Conservation (phyloP, 345 rosid genomes). For the Melastoma malabathricum region DNA sequence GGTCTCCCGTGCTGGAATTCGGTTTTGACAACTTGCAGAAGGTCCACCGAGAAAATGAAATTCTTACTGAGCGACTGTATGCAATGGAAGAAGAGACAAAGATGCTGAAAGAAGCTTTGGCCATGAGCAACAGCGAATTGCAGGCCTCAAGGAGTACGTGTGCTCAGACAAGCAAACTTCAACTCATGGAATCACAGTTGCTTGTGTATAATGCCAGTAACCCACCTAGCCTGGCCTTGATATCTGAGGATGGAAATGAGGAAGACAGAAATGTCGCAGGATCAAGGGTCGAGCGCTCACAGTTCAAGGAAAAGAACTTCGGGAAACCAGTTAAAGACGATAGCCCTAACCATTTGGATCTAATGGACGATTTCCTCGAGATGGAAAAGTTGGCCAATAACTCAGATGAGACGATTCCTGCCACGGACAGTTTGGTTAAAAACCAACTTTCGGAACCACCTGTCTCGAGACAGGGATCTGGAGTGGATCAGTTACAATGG, state of each 20-base stretch:
- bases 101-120: constrained; percentile 95
- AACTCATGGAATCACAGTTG: constrained; percentile 56
- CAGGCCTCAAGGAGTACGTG: constrained; percentile 86
- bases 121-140: constrained; percentile 81
- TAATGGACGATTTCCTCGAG: constrained; percentile 96
- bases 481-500: constrained; percentile 5
- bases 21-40: constrained; percentile 58
- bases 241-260: constrained; percentile 93
- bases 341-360: constrained; percentile 45
- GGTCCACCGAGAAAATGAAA: constrained; percentile 67
- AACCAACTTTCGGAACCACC: constrained; percentile 5
- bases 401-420: constrained; percentile 19
- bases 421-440: constrained; percentile 13
- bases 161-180: constrained; percentile 77
- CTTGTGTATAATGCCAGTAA: constrained; percentile 31
- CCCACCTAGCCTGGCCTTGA: constrained; percentile 74
- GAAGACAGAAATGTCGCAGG: constrained; percentile 66
- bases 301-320: constrained; percentile 36
- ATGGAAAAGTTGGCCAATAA: constrained; percentile 83
- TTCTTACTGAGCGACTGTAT: constrained; percentile 62
- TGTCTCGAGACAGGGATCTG: constrained; percentile 8
- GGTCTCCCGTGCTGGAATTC: constrained; percentile 49
- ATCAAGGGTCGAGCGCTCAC: constrained; percentile 64
- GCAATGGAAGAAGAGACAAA: constrained; percentile 94
- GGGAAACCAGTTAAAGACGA: constrained; percentile 41